Base-by-base conservation (phyloP, 176 grass and related monocot genomes). In the Aegilops umbellulata region DNA sequence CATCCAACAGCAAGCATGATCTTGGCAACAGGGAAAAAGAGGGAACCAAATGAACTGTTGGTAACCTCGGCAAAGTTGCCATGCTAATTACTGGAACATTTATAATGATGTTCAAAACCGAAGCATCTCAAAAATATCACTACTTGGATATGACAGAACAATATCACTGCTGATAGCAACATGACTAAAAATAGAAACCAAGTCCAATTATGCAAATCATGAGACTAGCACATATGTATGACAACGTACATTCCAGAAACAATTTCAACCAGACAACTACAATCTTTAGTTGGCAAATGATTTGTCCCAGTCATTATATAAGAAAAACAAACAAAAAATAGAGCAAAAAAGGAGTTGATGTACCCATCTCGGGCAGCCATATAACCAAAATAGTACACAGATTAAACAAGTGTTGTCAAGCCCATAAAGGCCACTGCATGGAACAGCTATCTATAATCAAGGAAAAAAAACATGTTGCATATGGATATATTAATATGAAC, bases 11-110 rank as follows among this genome's bases (percentile, higher is more conserved):
- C 81, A 62, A 32, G 60, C 24, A 6, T 27, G 4, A 88, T 91
- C 12, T 91, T 69, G 85, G 81, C 85, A 91, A 85, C 77, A 77
- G 89, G 89, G 77, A 81, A 91, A 91, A 87, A 87, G 84, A 88
- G 89, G 85, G 23, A 88, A 88, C 85, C 85, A 88, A 88, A 91
- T 88, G 15, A 70, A 32, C 19, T 71, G n/a, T 88, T 88, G 89
- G 81, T 69, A 85, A 77, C 85, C 77, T 91, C 17, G 89, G 89
- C 81, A 91, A 84, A 88, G 85, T 91, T 88, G 85, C 81, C 84
- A 35, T 63, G 10, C 17, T 3, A 63, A 77, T 27, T 66, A 36
- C 16, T 29, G 6, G 2, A 89, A 69, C 23, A 1, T n/a, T 27
- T 2, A 1, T 9, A 51, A 32, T 63, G 20, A 74, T 53, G 78